phyloP scores from a whole-genome alignment of 192 early-diverging fungal genomes.

The Anaeromyces robustus region DNA sequence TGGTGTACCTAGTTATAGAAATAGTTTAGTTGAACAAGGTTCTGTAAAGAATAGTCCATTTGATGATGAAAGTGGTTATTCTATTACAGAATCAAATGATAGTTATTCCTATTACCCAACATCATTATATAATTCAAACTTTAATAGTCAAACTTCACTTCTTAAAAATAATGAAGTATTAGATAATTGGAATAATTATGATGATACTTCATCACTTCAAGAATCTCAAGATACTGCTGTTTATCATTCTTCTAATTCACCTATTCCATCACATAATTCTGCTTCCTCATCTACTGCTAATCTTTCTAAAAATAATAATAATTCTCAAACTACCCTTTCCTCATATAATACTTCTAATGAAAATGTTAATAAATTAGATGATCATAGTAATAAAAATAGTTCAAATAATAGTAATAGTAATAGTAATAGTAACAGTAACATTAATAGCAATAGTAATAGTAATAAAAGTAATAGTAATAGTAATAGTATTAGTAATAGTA shows the following conservation, averaged over 20 bases:
- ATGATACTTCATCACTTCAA: neutral
- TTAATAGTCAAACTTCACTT: neutral
- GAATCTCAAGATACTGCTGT: neutral
- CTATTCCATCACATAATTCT: neutral
- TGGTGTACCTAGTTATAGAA: neutral
- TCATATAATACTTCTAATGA: neutral
- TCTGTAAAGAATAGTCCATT: neutral
- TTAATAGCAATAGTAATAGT: neutral
- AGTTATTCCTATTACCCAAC: neutral
- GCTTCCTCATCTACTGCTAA: neutral
- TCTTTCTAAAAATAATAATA: neutral
- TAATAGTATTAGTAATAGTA: too few species aligned
- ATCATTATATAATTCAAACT: neutral
- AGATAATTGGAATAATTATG: neutral
- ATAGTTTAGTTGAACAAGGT: neutral
- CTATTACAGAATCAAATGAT: neutral
- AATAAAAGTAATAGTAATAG: neutral
- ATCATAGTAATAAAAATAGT: neutral
- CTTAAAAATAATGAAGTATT: neutral
- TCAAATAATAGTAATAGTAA: neutral
- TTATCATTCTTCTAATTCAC: neutral
- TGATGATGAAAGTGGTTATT: neutral
- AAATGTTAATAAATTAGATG: neutral
- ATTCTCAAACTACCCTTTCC: neutral
- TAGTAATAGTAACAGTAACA: neutral